Evolutionary conservation across 2,329 filamentous ascomycete genomes (phyloP), one percentile per base, ranked within the genome.

Genomic region (Didymellaceae sp.): DNA sequence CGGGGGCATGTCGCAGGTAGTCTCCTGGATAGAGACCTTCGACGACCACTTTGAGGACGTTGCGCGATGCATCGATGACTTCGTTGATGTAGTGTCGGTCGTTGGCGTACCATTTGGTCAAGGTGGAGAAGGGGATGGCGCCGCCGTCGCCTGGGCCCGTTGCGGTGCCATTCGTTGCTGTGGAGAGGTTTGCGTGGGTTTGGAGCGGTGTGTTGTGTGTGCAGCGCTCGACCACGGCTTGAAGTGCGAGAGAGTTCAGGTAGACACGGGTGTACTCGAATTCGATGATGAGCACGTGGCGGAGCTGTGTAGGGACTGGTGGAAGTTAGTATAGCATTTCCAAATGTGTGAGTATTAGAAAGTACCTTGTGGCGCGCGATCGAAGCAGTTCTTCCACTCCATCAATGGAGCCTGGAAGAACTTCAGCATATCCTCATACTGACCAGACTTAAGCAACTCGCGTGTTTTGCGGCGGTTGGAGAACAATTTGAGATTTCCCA

Each of bases 191-290:
- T 35, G 61, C 74, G 60, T 61, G 68, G 35, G 63, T 65, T 39
- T 70, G 71, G 26, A 67, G 67, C 50, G 61, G 72, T 2, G 86
- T 86, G 57, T 92, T 88, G 54, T 83, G 91, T 6, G 91, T 93
- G 74, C 90, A 96, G 53, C 92, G 85, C 74, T 97, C 93, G 5
- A 97, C 91, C 3, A 97, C 91, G 17, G 94, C 94, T 75, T 99
- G 94, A 2, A 99, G 78, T 2, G 92, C 92, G 2, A 99, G 80
- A 1, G 92, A 96, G 72, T 97, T 97, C 76, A 97, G 84, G 68
- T 97, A 97, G 41, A 97, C 89, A 65, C 93, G 85, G 20, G 93
- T 91, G 69, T 97, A 97, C 67, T 97, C 91, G 67, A 94, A 97
- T 76, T 99, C 94, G 59, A 97, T 97, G 6, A 86, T 88, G 22